Evolutionary conservation across 108 stramenopile genomes (phyloP).

Genomic region (Fragilariopsis cylindrus): DNA sequence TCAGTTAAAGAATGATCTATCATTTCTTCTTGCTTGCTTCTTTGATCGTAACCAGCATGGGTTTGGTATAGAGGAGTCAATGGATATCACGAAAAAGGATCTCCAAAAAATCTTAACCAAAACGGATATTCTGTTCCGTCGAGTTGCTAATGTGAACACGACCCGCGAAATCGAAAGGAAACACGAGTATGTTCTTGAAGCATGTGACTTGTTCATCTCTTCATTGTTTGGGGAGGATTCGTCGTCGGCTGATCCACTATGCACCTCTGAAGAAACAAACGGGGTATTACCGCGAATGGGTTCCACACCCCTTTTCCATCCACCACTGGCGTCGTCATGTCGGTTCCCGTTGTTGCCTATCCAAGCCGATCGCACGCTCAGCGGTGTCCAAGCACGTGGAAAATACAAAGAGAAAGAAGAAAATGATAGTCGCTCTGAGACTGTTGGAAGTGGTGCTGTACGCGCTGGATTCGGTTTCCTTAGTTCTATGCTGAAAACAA

Average conservation of each 20-base stretch:
- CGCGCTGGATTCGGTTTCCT: slow-evolving; percentile 76
- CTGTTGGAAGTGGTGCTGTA: slow-evolving; percentile 61
- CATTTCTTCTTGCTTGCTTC: slow-evolving; percentile 35
- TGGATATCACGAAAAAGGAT: not conserved
- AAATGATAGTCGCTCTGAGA: slow-evolving; percentile 24
- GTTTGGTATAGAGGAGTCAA: slow-evolving; percentile 17
- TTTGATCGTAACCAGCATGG: slow-evolving; percentile 28
- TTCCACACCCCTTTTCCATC: slow-evolving; percentile 47
- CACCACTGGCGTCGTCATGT: slow-evolving; percentile 74
- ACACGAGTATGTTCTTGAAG: slow-evolving; percentile 53
- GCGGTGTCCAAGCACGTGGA: slow-evolving; percentile 73
- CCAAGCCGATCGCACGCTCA: slow-evolving; percentile 81
- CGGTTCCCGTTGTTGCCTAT: slow-evolving; percentile 81
- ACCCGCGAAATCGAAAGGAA: slow-evolving; percentile 46
- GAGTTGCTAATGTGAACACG: slow-evolving; percentile 13
- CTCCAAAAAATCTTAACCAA: slow-evolving; percentile 24
- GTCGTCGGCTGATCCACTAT: slow-evolving; percentile 16
- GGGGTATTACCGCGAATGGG: not conserved
- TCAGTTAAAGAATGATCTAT: slow-evolving; percentile 51
- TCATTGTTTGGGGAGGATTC: slow-evolving; percentile 70
- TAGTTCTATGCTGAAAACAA: slow-evolving; percentile 80
- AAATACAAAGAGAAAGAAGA: slow-evolving; percentile 59
- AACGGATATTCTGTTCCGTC: slow-evolving; percentile 21
- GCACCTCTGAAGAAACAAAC: slow-evolving; percentile 20
- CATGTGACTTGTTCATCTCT: slow-evolving; percentile 71